Evolutionary conservation across 805 yeast genomes (phyloP), one percentile per base, ranked within the genome.

Genomic region (Starmerella potacharoeniae): DNA sequence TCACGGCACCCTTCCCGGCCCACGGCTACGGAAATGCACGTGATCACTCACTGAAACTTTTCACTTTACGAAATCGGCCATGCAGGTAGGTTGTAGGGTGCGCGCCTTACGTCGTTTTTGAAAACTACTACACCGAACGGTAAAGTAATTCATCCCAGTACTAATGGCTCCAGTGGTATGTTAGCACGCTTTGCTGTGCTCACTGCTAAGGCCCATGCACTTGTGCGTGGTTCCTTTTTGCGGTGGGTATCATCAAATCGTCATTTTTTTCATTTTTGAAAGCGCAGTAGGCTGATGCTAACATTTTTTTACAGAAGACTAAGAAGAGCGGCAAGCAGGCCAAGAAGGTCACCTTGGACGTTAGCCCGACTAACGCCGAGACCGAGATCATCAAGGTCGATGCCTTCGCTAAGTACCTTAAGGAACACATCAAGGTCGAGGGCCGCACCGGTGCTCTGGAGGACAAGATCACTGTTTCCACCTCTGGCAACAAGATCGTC

Each of bases 381-480:
- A 95, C 87, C 75, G 87, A 86, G 77, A 95, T 90, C 80, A 95
- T 91, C 73, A 97, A 93, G 84, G 93, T 95, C 75, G 85, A 93
- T 73, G 83, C 95, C 70, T 89, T 91, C 83, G 95, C 87, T 72
- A 91, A 93, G 82, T 93, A 84, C 91, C 84, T 93, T 77, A 82
- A 85, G 75, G 97, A 93, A 80, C 96, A 88, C 88, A 91, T 93
- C 87, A 93, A 93, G 84, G 91, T 93, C 72, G 99, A 93, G 65
- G 90, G 91, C 76, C 82, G 84, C 72, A 80, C 86, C 70, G 96
- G 97, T 77, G 86, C 89, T 91, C 84, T 93, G 73, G 96, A 96
- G 79, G 90, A 86, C 74, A 86, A 84, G 73, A 82, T 93, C 81
- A 79, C 90, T 64, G 88, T 91, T 66, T 40, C 50, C 55, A 77